phyloP scores from a whole-genome alignment of 2,329 filamentous ascomycete genomes.

The Aspergillus sp. region DNA sequence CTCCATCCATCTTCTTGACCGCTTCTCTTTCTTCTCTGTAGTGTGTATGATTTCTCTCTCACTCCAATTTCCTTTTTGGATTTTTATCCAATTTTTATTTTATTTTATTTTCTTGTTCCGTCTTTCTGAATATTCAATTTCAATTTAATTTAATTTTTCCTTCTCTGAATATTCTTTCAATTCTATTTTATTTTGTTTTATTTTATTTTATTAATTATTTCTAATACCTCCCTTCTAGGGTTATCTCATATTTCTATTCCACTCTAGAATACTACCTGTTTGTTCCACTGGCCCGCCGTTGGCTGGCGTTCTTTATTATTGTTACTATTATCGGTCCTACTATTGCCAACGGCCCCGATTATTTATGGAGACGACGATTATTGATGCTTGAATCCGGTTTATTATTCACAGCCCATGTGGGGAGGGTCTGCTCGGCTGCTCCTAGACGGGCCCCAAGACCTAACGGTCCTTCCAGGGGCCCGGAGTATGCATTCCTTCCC shows the following conservation, averaged over 20 bases:
- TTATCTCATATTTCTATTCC: neutral
- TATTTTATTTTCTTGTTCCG: neutral
- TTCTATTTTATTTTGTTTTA: neutral
- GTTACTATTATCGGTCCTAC: slow-evolving; percentile 8
- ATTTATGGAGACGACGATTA: neutral
- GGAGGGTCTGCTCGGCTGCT: neutral
- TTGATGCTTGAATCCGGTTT: neutral
- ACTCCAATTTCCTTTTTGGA: slow-evolving; percentile 1
- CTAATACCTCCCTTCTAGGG: neutral
- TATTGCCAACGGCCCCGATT: slow-evolving; percentile 7
- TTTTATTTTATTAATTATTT: neutral
- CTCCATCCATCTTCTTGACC: slow-evolving; percentile 13
- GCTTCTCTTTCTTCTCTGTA: slow-evolving; percentile 8
- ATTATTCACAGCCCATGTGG: slow-evolving; percentile 5
- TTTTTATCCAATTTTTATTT: neutral
- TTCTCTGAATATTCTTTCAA: neutral
- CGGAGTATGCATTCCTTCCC: neutral
- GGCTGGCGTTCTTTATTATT: slow-evolving; percentile 7
- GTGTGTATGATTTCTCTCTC: neutral
- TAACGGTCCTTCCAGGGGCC: slow-evolving; percentile 1
- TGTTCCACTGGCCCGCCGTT: slow-evolving; percentile 10
- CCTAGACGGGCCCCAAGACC: neutral
- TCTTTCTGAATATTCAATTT: too few species aligned
- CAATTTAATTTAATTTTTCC: neutral
- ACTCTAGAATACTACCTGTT: slow-evolving; percentile 7